These are phyloP conservation scores for Geosmithia flava DNA, from an alignment of 2,329 filamentous ascomycete genomes.

Conservation along the genomic window DNA sequence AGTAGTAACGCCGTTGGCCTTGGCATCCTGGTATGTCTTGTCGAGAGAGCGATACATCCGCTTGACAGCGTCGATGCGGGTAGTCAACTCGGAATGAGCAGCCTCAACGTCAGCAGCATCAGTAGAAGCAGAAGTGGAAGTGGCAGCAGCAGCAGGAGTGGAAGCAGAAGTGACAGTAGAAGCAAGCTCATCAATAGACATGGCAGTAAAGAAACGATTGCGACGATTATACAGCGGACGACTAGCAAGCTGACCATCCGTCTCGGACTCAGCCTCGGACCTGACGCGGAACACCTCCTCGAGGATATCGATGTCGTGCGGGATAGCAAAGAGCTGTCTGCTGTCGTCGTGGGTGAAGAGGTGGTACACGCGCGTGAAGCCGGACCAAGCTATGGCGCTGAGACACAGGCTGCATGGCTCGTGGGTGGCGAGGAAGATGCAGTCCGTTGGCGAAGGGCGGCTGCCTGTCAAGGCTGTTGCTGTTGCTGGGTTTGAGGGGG, in stretches of 20 bases:
- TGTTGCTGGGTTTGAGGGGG: neutral
- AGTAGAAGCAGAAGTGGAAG: neutral
- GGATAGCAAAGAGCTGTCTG: constrained; percentile 40
- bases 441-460: constrained; percentile 29
- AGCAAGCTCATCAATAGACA: constrained; percentile 27
- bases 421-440: constrained; percentile 46
- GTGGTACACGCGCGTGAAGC: constrained; percentile 44
- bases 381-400: constrained; percentile 44
- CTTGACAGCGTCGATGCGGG: constrained; percentile 35
- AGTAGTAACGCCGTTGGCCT: constrained; percentile 25
- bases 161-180: constrained; percentile 13
- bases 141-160: no score
- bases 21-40: constrained; percentile 35
- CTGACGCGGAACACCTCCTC: constrained; percentile 40
- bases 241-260: constrained; percentile 19
- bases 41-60: constrained; percentile 31
- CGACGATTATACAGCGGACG: constrained; percentile 38
- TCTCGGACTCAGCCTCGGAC: constrained; percentile 14
- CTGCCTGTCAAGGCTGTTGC: constrained; percentile 3
- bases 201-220: constrained; percentile 41
- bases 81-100: neutral
- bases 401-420: constrained; percentile 47
- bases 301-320: constrained; percentile 45
- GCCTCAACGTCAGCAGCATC: neutral
- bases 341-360: constrained; percentile 48